Conservation (phyloP, 1,139 yeast genomes). For the Diutina pseudorugosa region DNA sequence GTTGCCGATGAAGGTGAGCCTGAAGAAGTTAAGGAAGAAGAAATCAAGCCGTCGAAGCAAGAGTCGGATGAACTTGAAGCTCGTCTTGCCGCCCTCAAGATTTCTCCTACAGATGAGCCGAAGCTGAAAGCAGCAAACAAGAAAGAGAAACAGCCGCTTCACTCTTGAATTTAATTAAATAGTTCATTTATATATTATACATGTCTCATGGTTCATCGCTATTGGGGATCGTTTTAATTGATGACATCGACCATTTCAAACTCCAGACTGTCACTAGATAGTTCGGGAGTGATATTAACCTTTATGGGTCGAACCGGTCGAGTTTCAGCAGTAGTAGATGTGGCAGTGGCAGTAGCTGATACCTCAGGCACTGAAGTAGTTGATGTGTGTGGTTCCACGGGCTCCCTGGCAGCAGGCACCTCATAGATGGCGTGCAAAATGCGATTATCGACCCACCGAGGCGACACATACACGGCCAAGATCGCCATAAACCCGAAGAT, state of each 20-base stretch:
- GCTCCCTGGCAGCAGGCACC: neutral
- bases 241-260: neutral
- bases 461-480: conserved; percentile 23
- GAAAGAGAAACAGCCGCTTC: neutral
- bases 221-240: too few relatives aligned
- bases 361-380: neutral
- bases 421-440: neutral
- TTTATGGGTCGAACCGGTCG: neutral
- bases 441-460: conserved; percentile 11
- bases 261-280: neutral
- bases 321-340: neutral
- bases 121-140: neutral
- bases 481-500: conserved; percentile 45
- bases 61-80: neutral
- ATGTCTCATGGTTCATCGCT: neutral
- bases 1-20: neutral
- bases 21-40: neutral
- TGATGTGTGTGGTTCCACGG: neutral
- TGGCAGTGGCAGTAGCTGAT: neutral
- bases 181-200: neutral
- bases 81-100: neutral
- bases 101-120: neutral
- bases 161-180: neutral
- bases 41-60: neutral
- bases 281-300: neutral